Percentiles rank a stretch among this genome's conserved stretches.
Conservation (phyloP, 495 filamentous ascomycete species). For the Pyronema domesticum region DNA sequence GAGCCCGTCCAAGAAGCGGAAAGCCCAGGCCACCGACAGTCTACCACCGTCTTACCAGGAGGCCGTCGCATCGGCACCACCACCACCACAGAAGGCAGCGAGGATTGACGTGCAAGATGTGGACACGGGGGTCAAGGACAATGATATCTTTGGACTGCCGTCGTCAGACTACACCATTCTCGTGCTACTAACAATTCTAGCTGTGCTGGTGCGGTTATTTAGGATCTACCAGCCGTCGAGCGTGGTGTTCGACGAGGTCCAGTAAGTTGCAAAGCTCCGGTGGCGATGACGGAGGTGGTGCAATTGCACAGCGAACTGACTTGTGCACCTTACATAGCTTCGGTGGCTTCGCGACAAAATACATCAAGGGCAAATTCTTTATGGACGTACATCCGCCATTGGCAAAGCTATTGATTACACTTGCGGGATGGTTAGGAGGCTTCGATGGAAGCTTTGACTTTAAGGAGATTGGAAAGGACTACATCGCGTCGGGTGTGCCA, state of each 20-base stretch:
- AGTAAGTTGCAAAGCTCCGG: conserved; percentile 41
- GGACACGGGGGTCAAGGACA: conserved; percentile 34
- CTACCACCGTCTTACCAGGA: neutral
- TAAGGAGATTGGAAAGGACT: conserved; percentile 99
- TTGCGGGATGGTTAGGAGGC: conserved; percentile 87
- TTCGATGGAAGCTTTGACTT: conserved; percentile 95
- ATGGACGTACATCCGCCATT: conserved; percentile 99
- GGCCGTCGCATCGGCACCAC: neutral
- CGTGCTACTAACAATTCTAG: conserved; percentile 52
- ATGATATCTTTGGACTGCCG: conserved; percentile 58
- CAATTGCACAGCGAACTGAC: neutral
- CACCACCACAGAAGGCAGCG: too few relatives aligned
- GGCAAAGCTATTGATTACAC: conserved; percentile 84
- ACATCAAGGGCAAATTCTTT: conserved; percentile 96
- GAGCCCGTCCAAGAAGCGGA: neutral
- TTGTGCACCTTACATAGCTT: conserved; percentile 42
- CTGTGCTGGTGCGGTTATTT: conserved; percentile 69
- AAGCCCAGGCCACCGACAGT: neutral
- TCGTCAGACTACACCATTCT: conserved; percentile 64
- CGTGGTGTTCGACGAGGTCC: conserved; percentile 97
- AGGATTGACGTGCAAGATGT: neutral
- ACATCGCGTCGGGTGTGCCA: conserved; percentile 80
- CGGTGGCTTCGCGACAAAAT: conserved; percentile 92
- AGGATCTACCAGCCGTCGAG: conserved; percentile 90
- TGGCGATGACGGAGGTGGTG: neutral